Percentiles rank a stretch among this genome's conserved stretches.
Conservation (phyloP, 257 asterid species). For the Capsicum rhomboideum region DNA sequence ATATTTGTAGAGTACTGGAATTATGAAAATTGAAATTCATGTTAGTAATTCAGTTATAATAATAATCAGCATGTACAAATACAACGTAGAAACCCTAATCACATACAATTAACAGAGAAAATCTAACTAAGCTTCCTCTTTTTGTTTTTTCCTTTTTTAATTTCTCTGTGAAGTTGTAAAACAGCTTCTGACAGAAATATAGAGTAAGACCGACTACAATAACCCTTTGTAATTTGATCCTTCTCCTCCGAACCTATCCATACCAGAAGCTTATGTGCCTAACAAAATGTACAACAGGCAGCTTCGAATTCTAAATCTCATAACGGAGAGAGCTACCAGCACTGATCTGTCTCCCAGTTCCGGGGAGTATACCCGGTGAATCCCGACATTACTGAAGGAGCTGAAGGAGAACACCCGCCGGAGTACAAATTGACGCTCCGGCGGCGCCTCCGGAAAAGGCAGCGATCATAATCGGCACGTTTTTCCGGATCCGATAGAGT, state of each 20-base stretch:
- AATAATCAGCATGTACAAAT: background rate
- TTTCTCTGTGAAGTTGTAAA: no score
- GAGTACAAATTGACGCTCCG: background rate
- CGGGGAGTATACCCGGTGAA: slow-evolving; percentile 4
- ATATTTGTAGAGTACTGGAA: background rate
- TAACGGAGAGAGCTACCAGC: slow-evolving; percentile 6
- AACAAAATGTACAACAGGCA: background rate
- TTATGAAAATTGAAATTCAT: background rate
- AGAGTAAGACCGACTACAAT: no score
- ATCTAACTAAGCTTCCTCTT: background rate
- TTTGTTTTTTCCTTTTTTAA: background rate
- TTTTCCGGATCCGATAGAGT: slow-evolving; percentile 12
- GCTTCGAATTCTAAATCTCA: background rate
- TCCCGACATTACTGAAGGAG: background rate
- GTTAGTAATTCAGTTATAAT: background rate
- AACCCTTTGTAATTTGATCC: no score
- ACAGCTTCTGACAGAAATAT: no score
- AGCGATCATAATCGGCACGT: slow-evolving; percentile 12
- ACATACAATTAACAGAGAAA: background rate
- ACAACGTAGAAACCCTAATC: background rate
- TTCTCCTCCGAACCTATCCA: no score
- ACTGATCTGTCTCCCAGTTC: slow-evolving; percentile 19
- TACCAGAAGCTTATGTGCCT: no score
- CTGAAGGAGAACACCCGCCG: background rate
- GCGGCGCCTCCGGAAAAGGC: background rate